Evolutionary conservation across 2,329 filamentous ascomycete species (phyloP).

Genomic region (Hymenotorrendiella dingleyae): DNA sequence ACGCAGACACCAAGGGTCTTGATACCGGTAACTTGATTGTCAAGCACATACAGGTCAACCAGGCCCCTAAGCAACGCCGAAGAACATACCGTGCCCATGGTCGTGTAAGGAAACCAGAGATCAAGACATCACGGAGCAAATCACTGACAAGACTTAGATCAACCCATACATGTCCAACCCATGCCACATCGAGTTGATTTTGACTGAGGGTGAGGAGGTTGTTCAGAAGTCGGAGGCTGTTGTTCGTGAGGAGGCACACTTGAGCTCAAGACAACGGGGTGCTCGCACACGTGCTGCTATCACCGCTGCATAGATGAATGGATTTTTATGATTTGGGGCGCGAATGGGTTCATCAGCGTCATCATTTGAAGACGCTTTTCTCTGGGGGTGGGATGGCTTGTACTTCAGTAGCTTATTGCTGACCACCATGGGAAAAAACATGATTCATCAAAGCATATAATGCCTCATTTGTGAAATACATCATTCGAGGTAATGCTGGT

Average conservation of each 20-base stretch:
- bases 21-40: constrained; percentile 96
- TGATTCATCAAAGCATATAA: constrained; percentile 10
- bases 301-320: constrained; percentile 51
- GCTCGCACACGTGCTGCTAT: constrained; percentile 58
- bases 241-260: constrained; percentile 58
- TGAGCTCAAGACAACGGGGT: constrained; percentile 91
- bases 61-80: constrained; percentile 98
- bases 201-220: constrained; percentile 94
- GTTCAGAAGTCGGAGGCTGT: constrained; percentile 81
- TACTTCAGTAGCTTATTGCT: constrained; percentile 29
- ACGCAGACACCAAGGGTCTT: constrained; percentile 94
- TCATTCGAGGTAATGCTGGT: no score
- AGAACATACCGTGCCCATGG: constrained; percentile 99
- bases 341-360: constrained; percentile 24
- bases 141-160: constrained; percentile 56
- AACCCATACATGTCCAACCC: constrained; percentile 99
- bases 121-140: constrained; percentile 1
- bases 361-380: constrained; percentile 19
- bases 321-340: constrained; percentile 25
- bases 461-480: not conserved
- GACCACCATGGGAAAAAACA: constrained; percentile 21
- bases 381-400: constrained; percentile 24
- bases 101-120: constrained; percentile 71
- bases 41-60: constrained; percentile 99
- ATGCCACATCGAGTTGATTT: constrained; percentile 99